phyloP scores from a whole-genome alignment of 148 eudicot genomes.

The Diospyros lotus region DNA sequence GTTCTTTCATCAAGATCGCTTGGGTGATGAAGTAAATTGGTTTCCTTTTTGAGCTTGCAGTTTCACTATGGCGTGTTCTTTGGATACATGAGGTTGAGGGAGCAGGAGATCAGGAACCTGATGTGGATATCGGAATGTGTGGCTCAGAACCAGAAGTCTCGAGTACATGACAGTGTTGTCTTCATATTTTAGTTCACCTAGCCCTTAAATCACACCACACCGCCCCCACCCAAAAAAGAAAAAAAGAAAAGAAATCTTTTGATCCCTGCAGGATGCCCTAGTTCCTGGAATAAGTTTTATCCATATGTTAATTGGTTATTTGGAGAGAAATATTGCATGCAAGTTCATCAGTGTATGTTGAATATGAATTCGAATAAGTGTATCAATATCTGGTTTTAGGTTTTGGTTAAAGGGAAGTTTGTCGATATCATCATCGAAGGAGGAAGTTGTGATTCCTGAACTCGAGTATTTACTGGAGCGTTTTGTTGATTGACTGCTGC shows the following conservation, averaged over 20 bases:
- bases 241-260: neutral
- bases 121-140: slow-evolving; percentile 99
- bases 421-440: no score
- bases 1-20: neutral
- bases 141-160: slow-evolving; percentile 93
- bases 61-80: slow-evolving; percentile 93
- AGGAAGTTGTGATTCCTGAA: no score
- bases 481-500: no score
- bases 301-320: neutral
- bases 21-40: neutral
- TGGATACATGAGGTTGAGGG: slow-evolving; percentile 88
- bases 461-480: no score
- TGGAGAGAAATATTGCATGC: neutral
- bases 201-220: neutral
- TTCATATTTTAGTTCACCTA: slow-evolving; percentile 62
- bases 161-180: slow-evolving; percentile 98
- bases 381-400: neutral
- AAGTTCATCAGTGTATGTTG: neutral
- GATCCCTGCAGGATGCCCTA: neutral
- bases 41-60: slow-evolving; percentile 44
- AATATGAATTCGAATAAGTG: neutral
- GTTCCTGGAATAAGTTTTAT: slow-evolving; percentile 6
- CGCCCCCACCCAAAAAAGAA: no score
- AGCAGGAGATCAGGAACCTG: slow-evolving; percentile 97
- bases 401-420: neutral